Base-by-base conservation (phyloP, 768 basidiomycete species). In the Termitomyces sp. region DNA sequence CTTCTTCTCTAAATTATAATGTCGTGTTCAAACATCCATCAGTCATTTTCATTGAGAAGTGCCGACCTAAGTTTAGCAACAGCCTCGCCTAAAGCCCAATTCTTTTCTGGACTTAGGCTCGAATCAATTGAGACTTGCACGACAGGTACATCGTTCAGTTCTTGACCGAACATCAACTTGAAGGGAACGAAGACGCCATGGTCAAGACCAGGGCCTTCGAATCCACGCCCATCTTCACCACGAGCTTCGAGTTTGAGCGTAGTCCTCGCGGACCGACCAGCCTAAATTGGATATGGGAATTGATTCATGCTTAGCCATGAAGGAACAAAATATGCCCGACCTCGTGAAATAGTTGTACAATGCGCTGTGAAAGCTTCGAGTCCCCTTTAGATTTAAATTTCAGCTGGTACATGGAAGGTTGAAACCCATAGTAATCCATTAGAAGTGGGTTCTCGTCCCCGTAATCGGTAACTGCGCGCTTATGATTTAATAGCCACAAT, bases 121-220 rank as follows among this genome's bases (percentile, higher is more conserved):
- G 75, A 71, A 60, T 89, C 84, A 52, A 91, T 84, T 37, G 83
- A 84, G 2, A 81, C 84, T 70, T 91, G 78, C 19, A 91, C 80
- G 63, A 91, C 78, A 2, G 90, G 90, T 17, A 91, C 71, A 5
- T 78, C 75, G 26, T 65, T 75, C 55, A 84, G 79, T 47, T 78
- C 77, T 47, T 84, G 79, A 7, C 86, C 86, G 63, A 91, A 91
- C 89, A 91, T 91, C 57, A 86, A 66, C 45, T 77, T 74, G 75
- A 91, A 89, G 2, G 90, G 90, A 12, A 92, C 74, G 66, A 91
- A 91, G 45, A 91, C 87, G 23, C 89, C 90, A 63, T 90, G 88
- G 64, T 90, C 88, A 0, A 90, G 69, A 6, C 88, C 89, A 0
- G 86, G 80, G 0, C 84, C 86, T 46, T 63, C 47, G 64, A 81